phyloP scores from a whole-genome alignment of 225 moss, liverwort and hornwort genomes.

The Sphagnum tenellum region DNA sequence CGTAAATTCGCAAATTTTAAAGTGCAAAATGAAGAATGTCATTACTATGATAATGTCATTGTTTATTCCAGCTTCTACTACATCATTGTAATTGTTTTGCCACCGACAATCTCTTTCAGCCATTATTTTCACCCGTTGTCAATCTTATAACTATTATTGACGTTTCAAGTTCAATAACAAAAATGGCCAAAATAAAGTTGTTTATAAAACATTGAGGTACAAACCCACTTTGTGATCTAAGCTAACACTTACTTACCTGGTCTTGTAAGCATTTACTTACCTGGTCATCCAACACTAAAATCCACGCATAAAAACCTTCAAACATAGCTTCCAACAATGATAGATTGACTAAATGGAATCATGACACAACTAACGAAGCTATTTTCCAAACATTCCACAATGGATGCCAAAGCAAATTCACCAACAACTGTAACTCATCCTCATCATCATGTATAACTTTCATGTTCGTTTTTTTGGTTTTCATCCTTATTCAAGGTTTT shows the following conservation, averaged over 20 bases:
- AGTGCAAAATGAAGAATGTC: too few species aligned
- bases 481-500: too few species aligned
- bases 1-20: too few species aligned
- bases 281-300: slow-evolving; percentile 62
- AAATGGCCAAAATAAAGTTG: too few species aligned
- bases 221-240: too few species aligned
- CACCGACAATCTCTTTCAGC: slow-evolving; percentile 16
- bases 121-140: neutral
- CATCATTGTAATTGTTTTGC: slow-evolving; percentile 46
- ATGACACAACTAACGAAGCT: slow-evolving; percentile 59
- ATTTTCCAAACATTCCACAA: slow-evolving; percentile 52
- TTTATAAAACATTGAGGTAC: too few species aligned
- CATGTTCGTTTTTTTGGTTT: too few species aligned
- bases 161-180: neutral
- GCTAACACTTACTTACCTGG: slow-evolving; percentile 26
- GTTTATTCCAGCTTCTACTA: slow-evolving; percentile 46
- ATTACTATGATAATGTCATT: slow-evolving; percentile 8
- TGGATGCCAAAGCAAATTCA: slow-evolving; percentile 84
- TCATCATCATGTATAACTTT: too few species aligned
- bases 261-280: slow-evolving; percentile 31
- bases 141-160: neutral
- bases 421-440: slow-evolving; percentile 47
- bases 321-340: slow-evolving; percentile 60
- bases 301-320: slow-evolving; percentile 56
- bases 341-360: slow-evolving; percentile 48